Evolutionary conservation across 2,329 filamentous ascomycete species (phyloP).

Genomic region (Cladosporium oxysporum): DNA sequence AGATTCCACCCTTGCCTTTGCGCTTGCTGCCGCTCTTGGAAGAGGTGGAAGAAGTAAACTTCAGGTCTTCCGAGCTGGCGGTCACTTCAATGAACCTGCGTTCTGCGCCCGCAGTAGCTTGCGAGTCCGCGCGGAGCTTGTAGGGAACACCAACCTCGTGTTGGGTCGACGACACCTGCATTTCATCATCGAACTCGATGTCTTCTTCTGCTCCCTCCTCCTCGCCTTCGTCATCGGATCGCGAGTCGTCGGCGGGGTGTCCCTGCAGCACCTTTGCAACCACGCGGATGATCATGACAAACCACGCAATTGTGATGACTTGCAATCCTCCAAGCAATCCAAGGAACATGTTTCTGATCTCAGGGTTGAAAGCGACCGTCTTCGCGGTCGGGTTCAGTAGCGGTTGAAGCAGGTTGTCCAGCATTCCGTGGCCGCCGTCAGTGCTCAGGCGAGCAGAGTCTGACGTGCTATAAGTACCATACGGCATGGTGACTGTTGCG

Average conservation of each 20-base stretch:
- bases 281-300: slow-evolving; percentile 81
- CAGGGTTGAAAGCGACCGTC: slow-evolving; percentile 75
- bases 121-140: slow-evolving; percentile 14
- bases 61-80: slow-evolving; percentile 71
- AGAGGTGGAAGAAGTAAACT: slow-evolving; percentile 13
- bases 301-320: slow-evolving; percentile 81
- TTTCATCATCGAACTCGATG: slow-evolving; percentile 26
- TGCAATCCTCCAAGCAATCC: slow-evolving; percentile 76
- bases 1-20: slow-evolving; percentile 54
- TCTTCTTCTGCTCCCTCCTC: slow-evolving; percentile 62
- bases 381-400: slow-evolving; percentile 68
- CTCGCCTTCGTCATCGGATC: slow-evolving; percentile 74
- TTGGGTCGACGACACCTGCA: slow-evolving; percentile 22
- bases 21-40: slow-evolving; percentile 33
- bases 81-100: slow-evolving; percentile 61
- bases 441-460: slow-evolving; percentile 56
- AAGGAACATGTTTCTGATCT: slow-evolving; percentile 76
- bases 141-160: slow-evolving; percentile 29
- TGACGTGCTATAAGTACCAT: slow-evolving; percentile 69
- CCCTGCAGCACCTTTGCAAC: slow-evolving; percentile 78
- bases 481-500: slow-evolving; percentile 58
- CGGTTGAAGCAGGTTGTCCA: slow-evolving; percentile 69
- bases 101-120: slow-evolving; percentile 18
- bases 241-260: slow-evolving; percentile 75
- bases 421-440: slow-evolving; percentile 45